Conservation (phyloP, 768 basidiomycete species). For the Agaricus sinodeliciosus region DNA sequence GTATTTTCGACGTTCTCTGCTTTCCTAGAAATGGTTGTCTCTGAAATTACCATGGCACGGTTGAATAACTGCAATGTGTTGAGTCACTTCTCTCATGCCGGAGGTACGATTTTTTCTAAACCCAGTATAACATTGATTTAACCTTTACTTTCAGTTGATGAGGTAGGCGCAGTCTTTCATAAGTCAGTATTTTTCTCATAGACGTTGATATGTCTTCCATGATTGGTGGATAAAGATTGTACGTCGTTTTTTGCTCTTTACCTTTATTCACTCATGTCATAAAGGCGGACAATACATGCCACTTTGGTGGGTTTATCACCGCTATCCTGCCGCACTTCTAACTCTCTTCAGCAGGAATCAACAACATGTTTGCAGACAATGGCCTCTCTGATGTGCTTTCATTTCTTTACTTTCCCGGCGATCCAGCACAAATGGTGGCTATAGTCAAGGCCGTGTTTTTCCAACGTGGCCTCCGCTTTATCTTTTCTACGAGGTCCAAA, state of each 20-base stretch:
- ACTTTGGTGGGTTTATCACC: constrained; percentile 25
- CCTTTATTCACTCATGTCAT: background rate
- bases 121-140: background rate
- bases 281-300: constrained; percentile 45
- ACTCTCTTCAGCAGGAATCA: constrained; percentile 62
- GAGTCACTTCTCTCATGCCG: constrained; percentile 86
- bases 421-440: constrained; percentile 73
- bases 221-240: constrained; percentile 22
- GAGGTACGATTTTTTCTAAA: constrained; percentile 38
- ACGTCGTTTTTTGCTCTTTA: constrained; percentile 6
- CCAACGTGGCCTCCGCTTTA: constrained; percentile 73
- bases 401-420: constrained; percentile 85
- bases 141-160: constrained; percentile 43
- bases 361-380: constrained; percentile 86
- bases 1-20: constrained; percentile 90
- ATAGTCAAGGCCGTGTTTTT: constrained; percentile 77
- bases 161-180: constrained; percentile 27
- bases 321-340: constrained; percentile 1
- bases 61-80: constrained; percentile 85
- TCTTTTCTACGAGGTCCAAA: constrained; percentile 88
- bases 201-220: background rate
- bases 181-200: background rate
- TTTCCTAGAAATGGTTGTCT: constrained; percentile 87
- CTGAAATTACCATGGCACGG: constrained; percentile 90
- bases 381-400: constrained; percentile 76